Evolutionary conservation across 2,329 filamentous ascomycete species (phyloP).

Genomic region (Colletotrichum navitas): DNA sequence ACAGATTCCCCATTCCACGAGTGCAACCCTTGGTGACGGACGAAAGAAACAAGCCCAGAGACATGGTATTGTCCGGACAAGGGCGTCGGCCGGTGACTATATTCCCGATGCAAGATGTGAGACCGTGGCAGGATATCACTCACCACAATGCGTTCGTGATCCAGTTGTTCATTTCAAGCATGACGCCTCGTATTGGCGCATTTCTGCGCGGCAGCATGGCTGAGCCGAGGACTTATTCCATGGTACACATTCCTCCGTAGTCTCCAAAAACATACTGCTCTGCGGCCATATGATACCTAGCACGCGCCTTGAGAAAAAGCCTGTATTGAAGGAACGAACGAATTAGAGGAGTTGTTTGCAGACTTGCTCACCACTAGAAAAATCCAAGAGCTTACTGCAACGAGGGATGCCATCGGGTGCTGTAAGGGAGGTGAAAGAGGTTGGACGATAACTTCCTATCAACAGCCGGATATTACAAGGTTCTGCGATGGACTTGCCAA

Average conservation of each 20-base stretch:
- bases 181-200: not conserved
- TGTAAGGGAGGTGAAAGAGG: not conserved
- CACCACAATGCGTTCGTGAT: not conserved
- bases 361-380: not conserved
- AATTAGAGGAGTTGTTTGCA: not conserved
- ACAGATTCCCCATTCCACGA: too few species aligned
- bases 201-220: slow-evolving; percentile 1
- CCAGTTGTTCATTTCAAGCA: not conserved
- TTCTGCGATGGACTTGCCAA: not conserved
- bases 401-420: not conserved
- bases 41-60: not conserved
- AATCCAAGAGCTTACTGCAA: not conserved
- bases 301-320: not conserved
- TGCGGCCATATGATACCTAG: slow-evolving; percentile 1
- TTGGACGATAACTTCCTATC: not conserved
- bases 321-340: not conserved
- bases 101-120: not conserved
- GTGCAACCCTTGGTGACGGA: not conserved
- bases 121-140: not conserved
- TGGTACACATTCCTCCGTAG: not conserved
- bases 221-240: not conserved
- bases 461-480: not conserved
- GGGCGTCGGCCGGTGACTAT: not conserved
- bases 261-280: not conserved
- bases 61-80: slow-evolving; percentile 2